Base-by-base conservation (phyloP, 169 alveolate genomes). In the Plasmodium gallinaceum region DNA sequence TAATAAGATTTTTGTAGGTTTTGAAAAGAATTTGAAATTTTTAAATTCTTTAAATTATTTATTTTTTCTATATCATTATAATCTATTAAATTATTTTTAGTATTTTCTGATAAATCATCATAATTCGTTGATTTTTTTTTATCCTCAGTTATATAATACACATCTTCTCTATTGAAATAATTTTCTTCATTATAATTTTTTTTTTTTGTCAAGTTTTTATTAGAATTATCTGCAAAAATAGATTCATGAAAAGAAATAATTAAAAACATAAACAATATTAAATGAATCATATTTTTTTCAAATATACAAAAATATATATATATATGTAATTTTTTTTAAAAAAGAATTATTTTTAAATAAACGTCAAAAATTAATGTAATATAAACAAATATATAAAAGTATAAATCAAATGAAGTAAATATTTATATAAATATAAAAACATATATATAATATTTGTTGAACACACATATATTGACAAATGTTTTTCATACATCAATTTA, bases 31-130 rank as follows among this genome's bases (percentile, higher is more conserved):
- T 54, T 54, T 26, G 78, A 20, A 9, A 26, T 57, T 14, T 70
- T 60, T 22, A 80, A 5, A 20, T 43, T 60, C 3, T 70, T 70
- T 58, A 86, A 86, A 26, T 18, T 86, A 14, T 86, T 72, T 61
- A 86, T 60, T 45, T 57, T 54, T 60, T 52, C 48, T 18, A 37
- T 43, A 32, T 86, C 87, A 16, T 24, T 26, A 0, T 68, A 42
- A 61, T 75, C 68, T 12, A 75, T 54, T 64, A 75, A 45, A 22
- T 51, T 26, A 9, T 71, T 46, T 71, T 48, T 71, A 22, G n/a
- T 10, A 48, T 71, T 14, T 22, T 71, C 85, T 10, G 52, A 39
- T n/a, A 71, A n/a, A 66, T 60, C 61, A 46, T 74, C 74, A 48
- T 20, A 52, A n/a, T 32, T 39, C 6, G 24, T 22, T 58, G 10